phyloP scores from a whole-genome alignment of 345 rosid species.

The Murraya koenigii region DNA sequence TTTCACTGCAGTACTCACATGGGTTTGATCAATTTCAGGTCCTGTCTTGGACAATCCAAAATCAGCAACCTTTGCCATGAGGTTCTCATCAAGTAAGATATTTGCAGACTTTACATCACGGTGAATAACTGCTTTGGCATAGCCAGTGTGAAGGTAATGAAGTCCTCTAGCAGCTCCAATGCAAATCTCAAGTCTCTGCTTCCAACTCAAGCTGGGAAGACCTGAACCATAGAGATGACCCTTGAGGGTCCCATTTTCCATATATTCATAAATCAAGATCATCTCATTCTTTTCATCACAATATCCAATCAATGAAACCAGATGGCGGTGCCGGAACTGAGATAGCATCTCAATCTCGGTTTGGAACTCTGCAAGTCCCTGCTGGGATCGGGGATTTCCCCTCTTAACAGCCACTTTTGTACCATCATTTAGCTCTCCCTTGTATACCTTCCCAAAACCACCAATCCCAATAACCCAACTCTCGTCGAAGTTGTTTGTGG shows the following conservation, averaged over 20 bases:
- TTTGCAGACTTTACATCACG: slow-evolving; percentile 80
- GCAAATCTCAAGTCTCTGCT: slow-evolving; percentile 64
- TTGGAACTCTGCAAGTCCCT: slow-evolving; percentile 73
- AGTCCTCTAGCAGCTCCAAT: slow-evolving; percentile 71
- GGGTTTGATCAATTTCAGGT: slow-evolving; percentile 93
- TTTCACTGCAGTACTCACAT: slow-evolving; percentile 93
- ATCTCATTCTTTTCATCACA: slow-evolving; percentile 75
- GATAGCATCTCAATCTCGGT: slow-evolving; percentile 83
- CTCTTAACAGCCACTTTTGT: slow-evolving; percentile 73
- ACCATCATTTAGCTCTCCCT: slow-evolving; percentile 55
- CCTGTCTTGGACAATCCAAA: slow-evolving; percentile 91
- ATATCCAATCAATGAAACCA: slow-evolving; percentile 85
- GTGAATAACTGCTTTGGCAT: slow-evolving; percentile 70
- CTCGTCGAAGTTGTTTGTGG: slow-evolving; percentile 73
- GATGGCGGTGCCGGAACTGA: slow-evolving; percentile 73
- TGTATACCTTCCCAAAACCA: slow-evolving; percentile 81
- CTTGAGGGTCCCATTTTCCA: slow-evolving; percentile 79
- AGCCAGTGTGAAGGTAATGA: slow-evolving; percentile 71
- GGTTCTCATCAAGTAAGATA: slow-evolving; percentile 66
- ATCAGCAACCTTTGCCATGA: slow-evolving; percentile 78
- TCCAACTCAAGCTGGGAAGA: slow-evolving; percentile 63
- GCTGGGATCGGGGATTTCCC: slow-evolving; percentile 71
- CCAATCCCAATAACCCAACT: slow-evolving; percentile 66
- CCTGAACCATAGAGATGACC: slow-evolving; percentile 62
- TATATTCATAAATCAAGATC: slow-evolving; percentile 73